Conservation (phyloP, 495 filamentous ascomycete species). For the Hypoxylon subgilvum region DNA sequence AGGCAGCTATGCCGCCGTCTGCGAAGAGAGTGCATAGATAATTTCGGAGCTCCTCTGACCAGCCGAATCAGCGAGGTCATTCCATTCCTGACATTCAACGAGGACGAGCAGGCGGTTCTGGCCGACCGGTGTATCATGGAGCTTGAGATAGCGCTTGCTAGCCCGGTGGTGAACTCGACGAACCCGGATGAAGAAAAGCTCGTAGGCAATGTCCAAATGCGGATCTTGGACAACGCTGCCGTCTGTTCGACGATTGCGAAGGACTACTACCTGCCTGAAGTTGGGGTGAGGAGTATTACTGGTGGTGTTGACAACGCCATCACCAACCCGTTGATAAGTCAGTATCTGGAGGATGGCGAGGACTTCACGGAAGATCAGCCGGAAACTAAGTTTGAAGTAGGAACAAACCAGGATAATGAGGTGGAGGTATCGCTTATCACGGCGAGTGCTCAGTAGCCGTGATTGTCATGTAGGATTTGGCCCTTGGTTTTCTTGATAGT, state of each 20-base stretch:
- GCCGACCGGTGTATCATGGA: constrained; percentile 55
- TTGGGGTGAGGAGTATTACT: constrained; percentile 49
- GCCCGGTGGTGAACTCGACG: constrained; percentile 29
- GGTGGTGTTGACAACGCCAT: constrained; percentile 25
- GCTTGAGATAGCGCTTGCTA: constrained; percentile 35
- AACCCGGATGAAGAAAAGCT: constrained; percentile 42
- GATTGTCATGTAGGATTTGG: constrained; percentile 7
- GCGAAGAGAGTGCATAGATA: constrained; percentile 37
- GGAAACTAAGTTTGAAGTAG: constrained; percentile 34
- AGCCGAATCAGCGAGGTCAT: constrained; percentile 53
- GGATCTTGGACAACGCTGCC: constrained; percentile 41
- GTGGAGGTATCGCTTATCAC: constrained; percentile 10
- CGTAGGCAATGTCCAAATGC: constrained; percentile 48
- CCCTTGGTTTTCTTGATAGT: constrained; percentile 13
- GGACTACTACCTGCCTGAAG: constrained; percentile 44
- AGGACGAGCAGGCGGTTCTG: constrained; percentile 49
- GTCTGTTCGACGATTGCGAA: constrained; percentile 47
- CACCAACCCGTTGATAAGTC: constrained; percentile 31
- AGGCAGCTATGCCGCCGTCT: constrained; percentile 42
- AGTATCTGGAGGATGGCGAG: constrained; percentile 41
- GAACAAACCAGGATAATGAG: constrained; percentile 29
- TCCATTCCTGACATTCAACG: constrained; percentile 56
- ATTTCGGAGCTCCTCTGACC: constrained; percentile 46
- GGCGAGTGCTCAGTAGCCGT: background rate
- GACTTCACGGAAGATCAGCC: constrained; percentile 40